Evolutionary conservation across 108 stramenopile species (phyloP), one percentile per base, ranked within the genome.

Genomic region (Cyclotella kingstonii): DNA sequence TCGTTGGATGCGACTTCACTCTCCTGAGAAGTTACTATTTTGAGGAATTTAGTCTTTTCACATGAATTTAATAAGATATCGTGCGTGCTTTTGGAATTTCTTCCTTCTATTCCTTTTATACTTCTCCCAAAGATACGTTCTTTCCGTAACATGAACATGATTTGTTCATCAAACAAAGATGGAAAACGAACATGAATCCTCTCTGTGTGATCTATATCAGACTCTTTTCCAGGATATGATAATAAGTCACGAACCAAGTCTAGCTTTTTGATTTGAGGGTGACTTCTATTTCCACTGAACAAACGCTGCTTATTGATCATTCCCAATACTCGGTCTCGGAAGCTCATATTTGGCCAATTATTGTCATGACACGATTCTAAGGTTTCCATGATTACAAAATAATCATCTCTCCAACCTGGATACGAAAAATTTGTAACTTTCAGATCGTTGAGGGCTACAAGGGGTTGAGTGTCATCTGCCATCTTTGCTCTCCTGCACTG

Each of bases 271-370:
- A 60, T 60, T 46, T 60, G 59, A 60, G 21, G 21, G 17, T 60
- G 59, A 14, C 59, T 60, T 17, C 59, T 28, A 29, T 60, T 45
- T 14, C 59, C 59, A 31, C 27, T 46, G 28, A 34, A 15, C 28
- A 60, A 33, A 12, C 59, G 43, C 30, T 60, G 59, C 18, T 45
- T 44, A 46, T 60, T 60, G 14, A 60, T 60, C 59, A 60, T 60
- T 28, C 45, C 30, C 11, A 60, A 21, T 8, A 60, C 21, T 23
- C 59, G 19, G 25, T 60, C 59, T 10, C n/a, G 15, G 44, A 27
- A 50, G 11, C 12, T 6, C 6, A 26, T 6, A 18, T 25, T 15
- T 15, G 59, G 21, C 22, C 27, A 42, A 0, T 19, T 18, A 22
- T 3, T 57, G 40, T 22, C 21, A 22, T n/a, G 55, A 14, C 25